These are phyloP conservation scores for Fragilaria crotonensis DNA, from an alignment of 108 stramenopile species.

Conservation along the genomic window DNA sequence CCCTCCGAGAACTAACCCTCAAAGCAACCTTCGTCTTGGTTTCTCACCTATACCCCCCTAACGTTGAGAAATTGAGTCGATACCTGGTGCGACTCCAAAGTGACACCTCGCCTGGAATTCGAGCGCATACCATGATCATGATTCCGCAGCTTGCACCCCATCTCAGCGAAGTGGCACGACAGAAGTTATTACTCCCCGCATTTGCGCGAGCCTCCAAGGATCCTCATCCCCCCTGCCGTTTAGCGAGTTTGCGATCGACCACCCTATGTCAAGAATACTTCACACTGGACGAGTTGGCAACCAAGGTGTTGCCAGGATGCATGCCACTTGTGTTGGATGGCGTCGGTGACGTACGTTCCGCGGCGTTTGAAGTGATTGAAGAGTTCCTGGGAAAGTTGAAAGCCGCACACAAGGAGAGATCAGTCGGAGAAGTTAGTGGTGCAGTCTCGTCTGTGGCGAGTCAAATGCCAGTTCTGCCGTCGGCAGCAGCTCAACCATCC, in stretches of 20 bases:
- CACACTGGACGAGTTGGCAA: slow-evolving; percentile 43
- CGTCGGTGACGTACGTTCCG: slow-evolving; percentile 55
- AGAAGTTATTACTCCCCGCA: slow-evolving; percentile 76
- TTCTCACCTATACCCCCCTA: slow-evolving; percentile 54
- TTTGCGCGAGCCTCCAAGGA: slow-evolving; percentile 74
- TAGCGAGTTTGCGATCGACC: slow-evolving; percentile 49
- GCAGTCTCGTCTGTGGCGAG: not conserved
- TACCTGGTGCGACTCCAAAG: slow-evolving; percentile 78
- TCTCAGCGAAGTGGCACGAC: slow-evolving; percentile 50
- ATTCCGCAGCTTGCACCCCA: slow-evolving; percentile 70
- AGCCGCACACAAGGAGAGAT: slow-evolving; percentile 49
- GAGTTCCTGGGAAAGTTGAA: slow-evolving; percentile 43
- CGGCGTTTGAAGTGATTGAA: slow-evolving; percentile 66
- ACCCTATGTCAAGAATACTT: slow-evolving; percentile 49
- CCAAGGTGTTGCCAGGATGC: slow-evolving; percentile 57
- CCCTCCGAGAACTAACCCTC: slow-evolving; percentile 80
- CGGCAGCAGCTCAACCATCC: slow-evolving; percentile 5
- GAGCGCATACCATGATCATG: slow-evolving; percentile 86
- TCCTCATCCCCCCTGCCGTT: slow-evolving; percentile 73
- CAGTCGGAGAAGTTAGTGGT: slow-evolving; percentile 28
- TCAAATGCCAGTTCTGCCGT: slow-evolving; percentile 12
- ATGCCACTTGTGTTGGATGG: slow-evolving; percentile 64
- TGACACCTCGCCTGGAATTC: slow-evolving; percentile 68
- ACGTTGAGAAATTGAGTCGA: slow-evolving; percentile 79
- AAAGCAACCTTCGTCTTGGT: slow-evolving; percentile 72